Evolutionary conservation across 2,329 filamentous ascomycete species (phyloP).

Genomic region (Plectosphaerella plurivora): DNA sequence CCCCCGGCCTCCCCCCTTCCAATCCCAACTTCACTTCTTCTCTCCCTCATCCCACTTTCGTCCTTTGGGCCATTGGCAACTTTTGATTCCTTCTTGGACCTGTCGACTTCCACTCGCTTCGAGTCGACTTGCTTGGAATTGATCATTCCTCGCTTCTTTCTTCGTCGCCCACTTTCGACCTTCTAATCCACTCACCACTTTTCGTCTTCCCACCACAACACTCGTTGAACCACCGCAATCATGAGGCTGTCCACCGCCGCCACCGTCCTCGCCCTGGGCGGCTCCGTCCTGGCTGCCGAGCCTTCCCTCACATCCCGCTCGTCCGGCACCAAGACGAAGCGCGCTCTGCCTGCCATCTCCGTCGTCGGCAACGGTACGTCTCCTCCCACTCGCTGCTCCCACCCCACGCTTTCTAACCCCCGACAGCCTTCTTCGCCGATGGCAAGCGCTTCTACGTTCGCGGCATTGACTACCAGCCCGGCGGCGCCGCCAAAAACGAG

Average conservation of each 20-base stretch:
- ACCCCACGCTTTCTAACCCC: too few species aligned
- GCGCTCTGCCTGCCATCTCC: conserved; percentile 43
- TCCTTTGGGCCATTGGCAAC: too few species aligned
- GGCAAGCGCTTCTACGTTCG: conserved; percentile 54
- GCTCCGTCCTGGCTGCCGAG: conserved; percentile 38
- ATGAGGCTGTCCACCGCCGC: conserved; percentile 41
- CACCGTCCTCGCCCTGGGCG: conserved; percentile 39
- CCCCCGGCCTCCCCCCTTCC: too few species aligned
- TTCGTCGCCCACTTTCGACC: too few species aligned
- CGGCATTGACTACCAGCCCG: conserved; percentile 61
- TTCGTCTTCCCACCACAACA: too few species aligned
- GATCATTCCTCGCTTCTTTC: too few species aligned
- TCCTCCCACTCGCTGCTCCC: neutral
- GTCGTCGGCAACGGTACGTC: conserved; percentile 52
- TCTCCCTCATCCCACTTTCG: too few species aligned
- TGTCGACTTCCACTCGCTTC: too few species aligned
- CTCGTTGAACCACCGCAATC: conserved; percentile 20
- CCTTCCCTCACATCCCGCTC: conserved; percentile 15
- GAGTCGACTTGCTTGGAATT: too few species aligned
- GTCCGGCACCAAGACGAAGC: conserved; percentile 42
- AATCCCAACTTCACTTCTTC: too few species aligned
- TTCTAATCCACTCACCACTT: too few species aligned
- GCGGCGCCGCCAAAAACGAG: conserved; percentile 46
- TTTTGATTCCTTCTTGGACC: too few species aligned
- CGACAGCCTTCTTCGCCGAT: conserved; percentile 53